Evolutionary conservation across 176 grass and related monocot species (phyloP), one percentile per base, ranked within the genome.

Genomic region (Triticum timopheevii): DNA sequence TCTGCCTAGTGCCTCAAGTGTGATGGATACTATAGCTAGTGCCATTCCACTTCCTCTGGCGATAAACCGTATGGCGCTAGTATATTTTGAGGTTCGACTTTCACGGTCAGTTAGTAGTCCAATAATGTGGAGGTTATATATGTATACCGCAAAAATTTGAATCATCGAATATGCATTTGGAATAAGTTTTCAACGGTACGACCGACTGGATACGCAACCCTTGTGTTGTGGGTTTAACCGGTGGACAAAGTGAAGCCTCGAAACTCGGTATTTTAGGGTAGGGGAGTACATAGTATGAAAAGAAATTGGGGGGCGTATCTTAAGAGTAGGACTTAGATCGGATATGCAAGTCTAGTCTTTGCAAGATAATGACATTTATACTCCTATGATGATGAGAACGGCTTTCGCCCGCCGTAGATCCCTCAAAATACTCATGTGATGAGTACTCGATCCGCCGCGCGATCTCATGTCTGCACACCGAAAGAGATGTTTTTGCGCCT

Each of bases 291-390:
- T 28, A 39, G 42, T 40, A 30, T 66, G 45, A 69, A 85, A 78
- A 30, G 63, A 85, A 31, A 2, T 0, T 2, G 6, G 2, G 31
- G 10, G 25, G 7, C 4, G 15, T 66, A 54, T 66, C 30, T 67
- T 0, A 52, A 10, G 31, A 31, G 31, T 27, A 15, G 13, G 44
- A 69, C 56, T 68, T 69, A 15, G 2, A 1, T 31, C 19, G 5
- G 56, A 17, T 72, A 65, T 64, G 56, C 34, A 70, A 86, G 8
- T 36, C 1, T 42, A 33, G 65, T 71, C 24, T 12, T 69, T 61
- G 11, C 50, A 40, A 59, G 84, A 69, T 42, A 86, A 86, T 69
- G 84, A 85, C 33, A 85, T 27, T 19, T 63, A 56, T 58, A 76
- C 73, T 8, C 73, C 15, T 52, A 52, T 76, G 25, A 76, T 59